Evolutionary conservation across 202 grass and related monocot genomes (phyloP).

Genomic region (Musa balbisiana): DNA sequence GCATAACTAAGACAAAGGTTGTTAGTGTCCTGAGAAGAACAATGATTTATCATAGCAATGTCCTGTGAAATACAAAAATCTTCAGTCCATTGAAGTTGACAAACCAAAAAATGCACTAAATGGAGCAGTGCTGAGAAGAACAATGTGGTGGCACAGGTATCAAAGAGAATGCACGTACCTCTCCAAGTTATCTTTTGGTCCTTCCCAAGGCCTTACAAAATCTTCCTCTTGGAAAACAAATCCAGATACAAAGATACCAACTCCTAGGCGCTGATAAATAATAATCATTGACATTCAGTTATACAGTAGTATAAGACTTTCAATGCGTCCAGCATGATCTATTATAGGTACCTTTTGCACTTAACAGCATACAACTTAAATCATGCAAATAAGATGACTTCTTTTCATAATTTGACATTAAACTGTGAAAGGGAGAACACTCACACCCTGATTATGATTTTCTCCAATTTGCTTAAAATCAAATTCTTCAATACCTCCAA

Average conservation of each 20-base stretch:
- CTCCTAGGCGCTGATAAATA: conserved; percentile 63
- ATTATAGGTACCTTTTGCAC: background rate
- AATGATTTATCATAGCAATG: no score
- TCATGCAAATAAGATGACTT: conserved; percentile 15
- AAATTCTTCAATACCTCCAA: conserved; percentile 81
- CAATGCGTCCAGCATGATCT: background rate
- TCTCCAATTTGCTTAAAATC: conserved; percentile 88
- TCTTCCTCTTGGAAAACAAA: conserved; percentile 89
- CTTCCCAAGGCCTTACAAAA: conserved; percentile 85
- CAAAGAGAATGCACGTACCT: conserved; percentile 37
- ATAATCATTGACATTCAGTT: conserved; percentile 1
- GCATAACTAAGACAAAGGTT: no score
- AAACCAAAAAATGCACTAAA: background rate
- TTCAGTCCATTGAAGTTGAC: background rate
- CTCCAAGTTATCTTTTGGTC: conserved; percentile 86
- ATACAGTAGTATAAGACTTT: background rate
- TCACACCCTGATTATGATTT: conserved; percentile 95
- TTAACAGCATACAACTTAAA: background rate
- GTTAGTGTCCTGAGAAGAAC: no score
- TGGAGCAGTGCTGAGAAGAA: background rate
- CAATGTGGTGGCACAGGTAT: background rate
- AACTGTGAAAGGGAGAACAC: conserved; percentile 31
- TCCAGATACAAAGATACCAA: conserved; percentile 76
- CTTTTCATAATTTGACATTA: background rate
- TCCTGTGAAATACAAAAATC: background rate